phyloP scores from a whole-genome alignment of 106 monocot genomes.

The Phalaenopsis aphrodite region DNA sequence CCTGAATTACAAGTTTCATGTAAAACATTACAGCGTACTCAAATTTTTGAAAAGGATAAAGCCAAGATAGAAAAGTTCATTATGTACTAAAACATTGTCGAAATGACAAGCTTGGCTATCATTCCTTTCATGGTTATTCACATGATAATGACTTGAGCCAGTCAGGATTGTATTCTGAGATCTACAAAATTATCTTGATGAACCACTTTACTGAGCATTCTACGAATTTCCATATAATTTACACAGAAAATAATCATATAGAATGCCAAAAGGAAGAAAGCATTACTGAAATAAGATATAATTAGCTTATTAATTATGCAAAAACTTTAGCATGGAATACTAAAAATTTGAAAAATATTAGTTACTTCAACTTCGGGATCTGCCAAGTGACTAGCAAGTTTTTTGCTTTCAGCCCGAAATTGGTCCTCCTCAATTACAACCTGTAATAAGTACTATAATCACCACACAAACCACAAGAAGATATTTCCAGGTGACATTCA shows the following conservation, averaged over 20 bases:
- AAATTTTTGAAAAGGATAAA: background rate
- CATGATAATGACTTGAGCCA: background rate
- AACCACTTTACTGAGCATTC: background rate
- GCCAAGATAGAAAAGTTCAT: background rate
- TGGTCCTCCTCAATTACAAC: constrained; percentile 71
- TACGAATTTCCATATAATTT: background rate
- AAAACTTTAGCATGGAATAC: background rate
- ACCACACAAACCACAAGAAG: background rate
- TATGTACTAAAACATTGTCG: background rate
- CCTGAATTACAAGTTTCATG: background rate
- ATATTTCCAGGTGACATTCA: background rate
- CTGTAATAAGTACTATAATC: constrained; percentile 23
- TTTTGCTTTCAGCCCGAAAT: constrained; percentile 76
- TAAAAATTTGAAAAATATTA: background rate
- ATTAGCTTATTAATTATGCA: background rate
- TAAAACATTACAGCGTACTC: background rate
- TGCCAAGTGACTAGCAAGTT: constrained; percentile 76
- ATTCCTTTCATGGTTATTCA: background rate
- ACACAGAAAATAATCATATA: background rate
- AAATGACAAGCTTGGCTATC: background rate
- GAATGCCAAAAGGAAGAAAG: background rate
- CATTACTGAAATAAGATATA: background rate
- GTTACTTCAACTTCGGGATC: constrained; percentile 94
- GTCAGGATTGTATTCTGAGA: background rate
- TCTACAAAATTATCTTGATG: background rate